Percentiles rank a stretch among this genome's conserved stretches.
phyloP scores from a whole-genome alignment of 257 asterid genomes.

The Anisodus tanguticus region DNA sequence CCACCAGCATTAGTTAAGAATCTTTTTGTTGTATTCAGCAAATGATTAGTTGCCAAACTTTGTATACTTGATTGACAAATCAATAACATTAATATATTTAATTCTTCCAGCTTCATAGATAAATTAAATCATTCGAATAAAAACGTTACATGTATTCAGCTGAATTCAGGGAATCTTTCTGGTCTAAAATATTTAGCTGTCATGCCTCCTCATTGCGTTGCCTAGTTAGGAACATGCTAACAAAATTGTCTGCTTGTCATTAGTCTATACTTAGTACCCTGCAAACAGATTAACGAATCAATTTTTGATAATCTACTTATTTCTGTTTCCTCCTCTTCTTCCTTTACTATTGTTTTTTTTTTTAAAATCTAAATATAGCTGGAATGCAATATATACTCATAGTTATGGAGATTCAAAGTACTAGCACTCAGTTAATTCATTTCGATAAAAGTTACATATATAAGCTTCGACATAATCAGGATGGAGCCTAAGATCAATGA shows the following conservation, averaged over 20 bases:
- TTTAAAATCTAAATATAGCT: neutral
- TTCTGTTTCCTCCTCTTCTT: neutral
- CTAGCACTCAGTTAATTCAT: too few species aligned
- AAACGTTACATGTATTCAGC: neutral
- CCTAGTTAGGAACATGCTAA: conserved; percentile 2
- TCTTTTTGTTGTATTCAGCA: neutral
- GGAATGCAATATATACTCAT: too few species aligned
- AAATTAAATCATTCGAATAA: neutral
- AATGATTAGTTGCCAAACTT: neutral
- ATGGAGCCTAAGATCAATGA: too few species aligned
- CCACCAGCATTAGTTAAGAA: too few species aligned
- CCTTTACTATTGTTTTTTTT: neutral
- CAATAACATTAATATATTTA: too few species aligned
- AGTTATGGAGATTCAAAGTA: too few species aligned
- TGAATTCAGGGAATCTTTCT: neutral
- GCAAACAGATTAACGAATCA: too few species aligned
- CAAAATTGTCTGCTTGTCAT: neutral
- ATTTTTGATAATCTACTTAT: neutral
- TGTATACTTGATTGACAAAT: neutral
- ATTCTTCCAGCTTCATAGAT: neutral
- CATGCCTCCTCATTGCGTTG: neutral
- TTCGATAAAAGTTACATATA: too few species aligned
- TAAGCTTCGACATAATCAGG: too few species aligned
- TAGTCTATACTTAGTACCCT: too few species aligned
- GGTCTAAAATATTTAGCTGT: neutral